Evolutionary conservation across 2,329 filamentous ascomycete genomes (phyloP).

Genomic region (Xylariomycetidae sp.): DNA sequence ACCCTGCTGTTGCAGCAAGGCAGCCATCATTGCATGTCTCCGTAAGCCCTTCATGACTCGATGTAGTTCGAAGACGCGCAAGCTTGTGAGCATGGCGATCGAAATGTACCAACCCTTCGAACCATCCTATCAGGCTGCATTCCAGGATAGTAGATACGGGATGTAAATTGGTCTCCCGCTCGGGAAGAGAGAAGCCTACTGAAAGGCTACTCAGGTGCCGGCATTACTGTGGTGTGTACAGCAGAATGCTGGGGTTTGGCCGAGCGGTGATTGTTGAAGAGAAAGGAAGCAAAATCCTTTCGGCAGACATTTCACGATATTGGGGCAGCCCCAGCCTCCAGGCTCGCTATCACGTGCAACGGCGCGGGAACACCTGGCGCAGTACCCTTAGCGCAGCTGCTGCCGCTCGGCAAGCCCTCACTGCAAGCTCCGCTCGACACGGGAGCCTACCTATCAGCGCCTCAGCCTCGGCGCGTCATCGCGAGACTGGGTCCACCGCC

Average conservation of each 20-base stretch:
- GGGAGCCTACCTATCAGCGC: conserved; percentile 6
- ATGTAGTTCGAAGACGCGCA: too few species aligned
- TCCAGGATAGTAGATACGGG: conserved; percentile 89
- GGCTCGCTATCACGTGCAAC: too few species aligned
- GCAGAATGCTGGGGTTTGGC: conserved; percentile 20
- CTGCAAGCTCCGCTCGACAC: too few species aligned
- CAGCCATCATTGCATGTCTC: too few species aligned
- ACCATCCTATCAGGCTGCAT: conserved; percentile 70
- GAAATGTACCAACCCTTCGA: conserved; percentile 72
- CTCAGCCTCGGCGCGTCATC: conserved; percentile 8
- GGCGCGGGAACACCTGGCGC: too few species aligned
- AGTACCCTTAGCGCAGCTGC: too few species aligned
- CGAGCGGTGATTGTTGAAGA: conserved; percentile 22
- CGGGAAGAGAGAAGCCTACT: conserved; percentile 24
- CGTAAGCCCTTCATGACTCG: too few species aligned
- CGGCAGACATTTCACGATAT: too few species aligned
- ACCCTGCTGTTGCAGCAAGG: too few species aligned
- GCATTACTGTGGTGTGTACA: conserved; percentile 27
- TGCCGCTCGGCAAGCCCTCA: too few species aligned
- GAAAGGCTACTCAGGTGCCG: conserved; percentile 25
- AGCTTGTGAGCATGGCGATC: too few species aligned
- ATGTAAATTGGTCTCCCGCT: conserved; percentile 41
- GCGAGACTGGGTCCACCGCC: conserved; percentile 6
- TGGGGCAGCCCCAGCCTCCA: too few species aligned
- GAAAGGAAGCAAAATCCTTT: conserved; percentile 9